phyloP scores from a whole-genome alignment of 345 rosid species.

The rapeseed (Brassica napus) region Da-Ae NC_063449.1:33137001-33137500 shows the following conservation, averaged over 20 bases:
- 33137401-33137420: neutral
- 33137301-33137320: neutral
- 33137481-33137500: conserved; percentile 48
- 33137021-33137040: conserved; percentile 19
- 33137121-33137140: neutral
- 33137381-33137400: neutral
- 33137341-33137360: neutral
- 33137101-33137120: neutral
- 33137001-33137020: conserved; percentile 29
- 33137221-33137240: neutral
- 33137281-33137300: neutral
- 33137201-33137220: neutral
- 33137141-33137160: neutral
- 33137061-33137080: conserved; percentile 20
- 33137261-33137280: neutral
- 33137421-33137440: neutral
- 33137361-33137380: neutral
- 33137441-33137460: neutral
- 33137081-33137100: neutral
- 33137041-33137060: conserved; percentile 35
- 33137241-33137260: neutral
- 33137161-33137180: neutral
- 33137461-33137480: conserved; percentile 39
- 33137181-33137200: neutral
- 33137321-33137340: conserved; percentile 3